Conservation (phyloP, 2,329 filamentous ascomycete species). For the Penicillium occitanis region DNA sequence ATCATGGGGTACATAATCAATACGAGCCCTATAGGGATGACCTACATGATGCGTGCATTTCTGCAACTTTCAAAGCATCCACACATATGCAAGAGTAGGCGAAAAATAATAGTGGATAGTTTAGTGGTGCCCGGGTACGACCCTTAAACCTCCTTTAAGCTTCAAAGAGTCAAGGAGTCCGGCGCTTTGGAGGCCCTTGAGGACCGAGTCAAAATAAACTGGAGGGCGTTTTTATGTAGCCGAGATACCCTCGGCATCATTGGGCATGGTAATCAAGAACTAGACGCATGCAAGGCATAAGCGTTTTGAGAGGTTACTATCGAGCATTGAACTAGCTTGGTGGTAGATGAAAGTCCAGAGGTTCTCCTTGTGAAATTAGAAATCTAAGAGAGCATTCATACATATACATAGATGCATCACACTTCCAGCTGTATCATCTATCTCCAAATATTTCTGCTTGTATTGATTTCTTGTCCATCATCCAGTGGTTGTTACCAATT, state of each 20-base stretch:
- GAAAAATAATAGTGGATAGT: neutral
- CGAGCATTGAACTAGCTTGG: neutral
- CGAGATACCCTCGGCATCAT: neutral
- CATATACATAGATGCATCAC: too few species aligned
- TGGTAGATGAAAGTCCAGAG: too few species aligned
- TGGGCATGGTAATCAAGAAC: neutral
- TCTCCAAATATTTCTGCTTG: too few species aligned
- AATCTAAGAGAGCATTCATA: too few species aligned
- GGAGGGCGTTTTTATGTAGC: neutral
- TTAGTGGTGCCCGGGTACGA: neutral
- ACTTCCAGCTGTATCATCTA: too few species aligned
- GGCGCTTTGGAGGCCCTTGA: neutral
- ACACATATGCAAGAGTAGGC: neutral
- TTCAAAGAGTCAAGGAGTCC: neutral
- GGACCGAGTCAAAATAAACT: neutral
- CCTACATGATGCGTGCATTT: neutral
- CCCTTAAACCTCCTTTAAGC: neutral
- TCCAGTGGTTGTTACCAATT: too few species aligned
- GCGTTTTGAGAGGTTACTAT: neutral
- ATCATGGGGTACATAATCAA: neutral
- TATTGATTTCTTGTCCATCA: too few species aligned
- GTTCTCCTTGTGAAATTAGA: too few species aligned
- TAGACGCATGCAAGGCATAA: neutral
- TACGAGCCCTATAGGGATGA: neutral
- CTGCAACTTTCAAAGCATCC: neutral